A percentile compares a stretch with the other conserved stretches of the same genome.
These are phyloP conservation scores for Camellia sinensis DNA, from an alignment of 148 eudicot genomes.

Conservation along the genomic window DNA sequence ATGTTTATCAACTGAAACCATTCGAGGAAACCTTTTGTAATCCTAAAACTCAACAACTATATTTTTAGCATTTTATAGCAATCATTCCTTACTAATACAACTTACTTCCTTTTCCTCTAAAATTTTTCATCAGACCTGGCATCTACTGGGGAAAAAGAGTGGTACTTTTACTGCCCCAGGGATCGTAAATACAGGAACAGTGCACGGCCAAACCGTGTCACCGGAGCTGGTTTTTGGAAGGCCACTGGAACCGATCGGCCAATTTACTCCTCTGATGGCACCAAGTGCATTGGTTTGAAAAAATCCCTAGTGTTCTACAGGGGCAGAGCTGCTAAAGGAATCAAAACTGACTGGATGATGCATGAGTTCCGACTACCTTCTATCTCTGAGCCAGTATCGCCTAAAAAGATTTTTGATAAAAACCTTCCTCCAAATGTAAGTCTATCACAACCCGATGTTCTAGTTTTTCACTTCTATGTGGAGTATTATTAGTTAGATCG, in stretches of 20 bases:
- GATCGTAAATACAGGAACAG: constrained; percentile 71
- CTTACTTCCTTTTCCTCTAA: constrained; percentile 5
- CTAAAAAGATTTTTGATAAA: constrained; percentile 36
- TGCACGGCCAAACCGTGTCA: constrained; percentile 64
- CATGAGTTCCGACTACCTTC: constrained; percentile 72
- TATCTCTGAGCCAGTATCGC: constrained; percentile 22
- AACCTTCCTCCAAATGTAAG: constrained; percentile 40
- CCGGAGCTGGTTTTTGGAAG: constrained; percentile 72
- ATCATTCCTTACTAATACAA: constrained; percentile 1
- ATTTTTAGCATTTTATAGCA: not conserved
- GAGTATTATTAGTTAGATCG: not conserved
- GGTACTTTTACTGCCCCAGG: constrained; percentile 80
- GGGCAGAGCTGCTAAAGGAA: constrained; percentile 62
- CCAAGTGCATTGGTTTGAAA: constrained; percentile 64
- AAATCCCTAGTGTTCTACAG: constrained; percentile 51
- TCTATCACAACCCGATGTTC: not conserved
- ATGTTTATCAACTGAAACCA: not conserved
- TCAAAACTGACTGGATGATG: constrained; percentile 81
- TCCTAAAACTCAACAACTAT: no score
- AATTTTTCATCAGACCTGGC: constrained; percentile 41
- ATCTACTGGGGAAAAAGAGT: constrained; percentile 60
- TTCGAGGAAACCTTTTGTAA: no score
- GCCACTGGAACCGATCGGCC: constrained; percentile 76
- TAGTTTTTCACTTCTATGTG: not conserved
- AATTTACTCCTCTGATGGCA: constrained; percentile 56